Percentiles rank a stretch among this genome's conserved stretches.
Conservation (phyloP, 2,329 filamentous ascomycete genomes). For the Cercospora zeae-maydis region DNA sequence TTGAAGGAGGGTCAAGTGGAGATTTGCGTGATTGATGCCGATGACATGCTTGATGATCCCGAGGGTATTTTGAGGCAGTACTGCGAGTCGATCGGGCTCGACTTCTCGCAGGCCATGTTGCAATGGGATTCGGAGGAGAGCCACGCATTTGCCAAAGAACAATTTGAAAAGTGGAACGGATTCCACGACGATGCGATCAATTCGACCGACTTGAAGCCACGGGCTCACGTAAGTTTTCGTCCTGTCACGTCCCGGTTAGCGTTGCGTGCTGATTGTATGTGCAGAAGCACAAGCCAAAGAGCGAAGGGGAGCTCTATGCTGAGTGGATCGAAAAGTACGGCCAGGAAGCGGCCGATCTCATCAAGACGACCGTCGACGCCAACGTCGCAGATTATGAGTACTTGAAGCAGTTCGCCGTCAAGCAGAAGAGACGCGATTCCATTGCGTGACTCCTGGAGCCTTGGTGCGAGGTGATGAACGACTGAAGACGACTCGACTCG, state of each 20-base stretch:
- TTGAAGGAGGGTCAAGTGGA: slow-evolving; percentile 45
- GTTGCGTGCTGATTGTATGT: slow-evolving; percentile 6
- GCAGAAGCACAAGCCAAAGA: slow-evolving; percentile 59
- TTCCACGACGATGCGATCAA: slow-evolving; percentile 94
- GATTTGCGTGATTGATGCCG: slow-evolving; percentile 87
- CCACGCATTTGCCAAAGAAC: slow-evolving; percentile 63
- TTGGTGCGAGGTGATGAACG: slow-evolving; percentile 5
- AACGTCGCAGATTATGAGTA: slow-evolving; percentile 77
- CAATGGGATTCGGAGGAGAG: slow-evolving; percentile 75
- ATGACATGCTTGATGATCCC: slow-evolving; percentile 86
- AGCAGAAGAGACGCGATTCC: slow-evolving; percentile 12
- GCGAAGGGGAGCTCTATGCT: slow-evolving; percentile 62
- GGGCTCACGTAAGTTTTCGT: slow-evolving; percentile 53
- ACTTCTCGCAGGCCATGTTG: slow-evolving; percentile 75
- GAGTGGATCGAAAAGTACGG: slow-evolving; percentile 76
- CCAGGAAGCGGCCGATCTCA: slow-evolving; percentile 64
- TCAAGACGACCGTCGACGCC: slow-evolving; percentile 66
- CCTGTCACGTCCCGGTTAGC: slow-evolving; percentile 5
- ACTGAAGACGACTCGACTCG: neutral
- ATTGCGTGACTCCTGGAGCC: slow-evolving; percentile 11
- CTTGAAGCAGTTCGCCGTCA: slow-evolving; percentile 67
- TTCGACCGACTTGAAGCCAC: slow-evolving; percentile 70
- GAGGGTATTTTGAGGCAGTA: slow-evolving; percentile 71
- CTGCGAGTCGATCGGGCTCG: slow-evolving; percentile 75
- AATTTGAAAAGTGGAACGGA: slow-evolving; percentile 95